Conservation (phyloP, 2,329 filamentous ascomycete species). For the Lasiodiplodia hormozganensis region DNA sequence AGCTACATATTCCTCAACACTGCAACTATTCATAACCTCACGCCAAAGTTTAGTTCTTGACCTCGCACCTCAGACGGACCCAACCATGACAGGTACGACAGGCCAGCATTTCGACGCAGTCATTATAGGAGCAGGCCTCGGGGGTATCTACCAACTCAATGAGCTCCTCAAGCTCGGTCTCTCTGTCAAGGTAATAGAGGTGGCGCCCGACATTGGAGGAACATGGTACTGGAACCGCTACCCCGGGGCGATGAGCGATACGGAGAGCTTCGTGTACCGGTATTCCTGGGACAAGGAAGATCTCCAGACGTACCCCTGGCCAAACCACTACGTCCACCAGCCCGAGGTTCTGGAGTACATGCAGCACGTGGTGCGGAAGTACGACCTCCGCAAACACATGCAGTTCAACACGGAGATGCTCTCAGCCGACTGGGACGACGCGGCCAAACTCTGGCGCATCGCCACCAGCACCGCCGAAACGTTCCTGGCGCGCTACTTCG, state of each 20-base stretch:
- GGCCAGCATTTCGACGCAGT: slow-evolving; percentile 33
- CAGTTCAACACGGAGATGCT: slow-evolving; percentile 50
- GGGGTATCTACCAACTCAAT: slow-evolving; percentile 40
- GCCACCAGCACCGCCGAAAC: slow-evolving; percentile 35
- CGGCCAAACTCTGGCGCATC: slow-evolving; percentile 40
- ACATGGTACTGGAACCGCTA: slow-evolving; percentile 42
- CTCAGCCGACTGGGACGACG: slow-evolving; percentile 44
- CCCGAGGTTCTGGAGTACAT: slow-evolving; percentile 46
- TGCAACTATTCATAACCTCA: background rate
- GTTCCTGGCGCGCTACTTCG: slow-evolving; percentile 35
- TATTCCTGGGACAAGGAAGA: slow-evolving; percentile 46
- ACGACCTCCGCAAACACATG: slow-evolving; percentile 47
- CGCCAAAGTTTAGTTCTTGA: background rate
- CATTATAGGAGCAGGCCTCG: slow-evolving; percentile 40
- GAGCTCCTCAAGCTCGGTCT: slow-evolving; percentile 37
- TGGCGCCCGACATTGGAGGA: slow-evolving; percentile 35
- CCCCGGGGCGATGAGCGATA: slow-evolving; percentile 35
- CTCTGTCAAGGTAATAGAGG: slow-evolving; percentile 36
- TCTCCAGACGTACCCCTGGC: slow-evolving; percentile 45
- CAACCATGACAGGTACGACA: background rate
- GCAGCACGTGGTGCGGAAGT: slow-evolving; percentile 41
- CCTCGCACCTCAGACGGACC: background rate
- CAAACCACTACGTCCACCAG: slow-evolving; percentile 45
- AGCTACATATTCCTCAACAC: background rate
- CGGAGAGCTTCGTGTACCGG: slow-evolving; percentile 37